These are phyloP conservation scores for Pochonia chlamydosporia DNA, from an alignment of 2,329 filamentous ascomycete genomes.

Conservation along the genomic window DNA sequence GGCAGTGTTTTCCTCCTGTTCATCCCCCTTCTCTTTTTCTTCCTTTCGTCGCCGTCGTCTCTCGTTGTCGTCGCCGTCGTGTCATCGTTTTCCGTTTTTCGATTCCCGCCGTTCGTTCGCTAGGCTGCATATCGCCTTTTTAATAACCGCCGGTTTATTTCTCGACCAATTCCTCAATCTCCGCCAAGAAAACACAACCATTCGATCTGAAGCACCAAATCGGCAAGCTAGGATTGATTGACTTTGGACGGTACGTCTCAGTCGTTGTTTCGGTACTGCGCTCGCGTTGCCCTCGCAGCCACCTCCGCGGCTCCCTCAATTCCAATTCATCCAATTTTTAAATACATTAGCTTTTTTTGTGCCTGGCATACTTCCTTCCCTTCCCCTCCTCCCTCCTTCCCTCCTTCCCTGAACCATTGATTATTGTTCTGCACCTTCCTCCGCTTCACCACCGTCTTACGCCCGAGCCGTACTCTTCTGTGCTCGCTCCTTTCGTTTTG, in stretches of 20 bases:
- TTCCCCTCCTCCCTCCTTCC: conserved; percentile 1
- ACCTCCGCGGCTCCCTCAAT: background rate
- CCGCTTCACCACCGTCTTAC: background rate
- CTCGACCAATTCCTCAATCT: conserved; percentile 4
- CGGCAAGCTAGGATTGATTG: background rate
- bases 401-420: background rate
- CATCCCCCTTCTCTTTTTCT: conserved; percentile 18
- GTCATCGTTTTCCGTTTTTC: conserved; percentile 22
- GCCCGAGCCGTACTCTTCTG: background rate
- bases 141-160: conserved; percentile 4
- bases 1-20: conserved; percentile 1
- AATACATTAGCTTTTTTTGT: background rate
- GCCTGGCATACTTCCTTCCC: background rate
- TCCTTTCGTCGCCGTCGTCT: conserved; percentile 18
- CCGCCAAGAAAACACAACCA: background rate
- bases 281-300: background rate
- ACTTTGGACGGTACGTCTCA: background rate
- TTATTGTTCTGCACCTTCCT: background rate
- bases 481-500: background rate
- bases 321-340: background rate
- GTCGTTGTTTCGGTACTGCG: background rate
- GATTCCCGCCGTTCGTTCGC: conserved; percentile 34
- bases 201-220: background rate
- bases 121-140: conserved; percentile 21
- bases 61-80: conserved; percentile 20